phyloP scores from a whole-genome alignment of 1,284 basidiomycete species.

The Quambalaria eucalypti region DNA sequence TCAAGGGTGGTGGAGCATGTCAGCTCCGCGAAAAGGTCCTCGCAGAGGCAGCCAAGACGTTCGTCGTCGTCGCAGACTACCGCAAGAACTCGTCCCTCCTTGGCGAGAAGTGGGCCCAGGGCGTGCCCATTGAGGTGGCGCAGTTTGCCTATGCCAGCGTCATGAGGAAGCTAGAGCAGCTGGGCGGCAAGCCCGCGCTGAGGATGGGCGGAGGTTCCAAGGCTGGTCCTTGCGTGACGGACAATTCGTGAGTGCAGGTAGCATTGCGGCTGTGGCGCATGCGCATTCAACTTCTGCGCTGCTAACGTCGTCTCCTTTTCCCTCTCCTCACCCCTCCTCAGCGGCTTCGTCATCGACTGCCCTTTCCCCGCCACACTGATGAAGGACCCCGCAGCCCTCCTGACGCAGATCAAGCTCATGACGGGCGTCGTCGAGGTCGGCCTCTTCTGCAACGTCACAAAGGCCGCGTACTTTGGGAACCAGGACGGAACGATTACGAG shows the following conservation, averaged over 20 bases:
- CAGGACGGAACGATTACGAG: conserved; percentile 33
- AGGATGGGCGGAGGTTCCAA: conserved; percentile 51
- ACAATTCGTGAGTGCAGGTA: conserved; percentile 55
- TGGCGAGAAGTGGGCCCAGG: conserved; percentile 73
- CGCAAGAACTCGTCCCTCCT: conserved; percentile 73
- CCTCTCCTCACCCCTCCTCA: background rate
- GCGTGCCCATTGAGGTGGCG: conserved; percentile 90
- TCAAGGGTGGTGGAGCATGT: conserved; percentile 96
- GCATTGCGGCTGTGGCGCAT: conserved; percentile 49
- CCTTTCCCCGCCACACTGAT: conserved; percentile 34
- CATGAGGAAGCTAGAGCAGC: conserved; percentile 25
- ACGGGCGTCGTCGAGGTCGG: conserved; percentile 97
- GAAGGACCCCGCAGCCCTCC: conserved; percentile 32
- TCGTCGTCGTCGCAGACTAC: conserved; percentile 90
- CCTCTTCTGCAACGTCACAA: conserved; percentile 80
- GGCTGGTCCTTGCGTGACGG: conserved; percentile 86
- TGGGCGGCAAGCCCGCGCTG: conserved; percentile 35
- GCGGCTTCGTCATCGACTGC: conserved; percentile 42
- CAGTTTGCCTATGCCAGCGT: conserved; percentile 88
- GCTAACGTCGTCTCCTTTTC: background rate
- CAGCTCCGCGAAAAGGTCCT: conserved; percentile 94
- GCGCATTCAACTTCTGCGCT: background rate
- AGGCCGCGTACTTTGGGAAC: conserved; percentile 94
- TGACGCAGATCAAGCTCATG: conserved; percentile 34
- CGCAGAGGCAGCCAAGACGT: conserved; percentile 76